These are phyloP conservation scores for Colletotrichum scovillei DNA, from an alignment of 2,329 filamentous ascomycete species.

Conservation along the genomic window DNA sequence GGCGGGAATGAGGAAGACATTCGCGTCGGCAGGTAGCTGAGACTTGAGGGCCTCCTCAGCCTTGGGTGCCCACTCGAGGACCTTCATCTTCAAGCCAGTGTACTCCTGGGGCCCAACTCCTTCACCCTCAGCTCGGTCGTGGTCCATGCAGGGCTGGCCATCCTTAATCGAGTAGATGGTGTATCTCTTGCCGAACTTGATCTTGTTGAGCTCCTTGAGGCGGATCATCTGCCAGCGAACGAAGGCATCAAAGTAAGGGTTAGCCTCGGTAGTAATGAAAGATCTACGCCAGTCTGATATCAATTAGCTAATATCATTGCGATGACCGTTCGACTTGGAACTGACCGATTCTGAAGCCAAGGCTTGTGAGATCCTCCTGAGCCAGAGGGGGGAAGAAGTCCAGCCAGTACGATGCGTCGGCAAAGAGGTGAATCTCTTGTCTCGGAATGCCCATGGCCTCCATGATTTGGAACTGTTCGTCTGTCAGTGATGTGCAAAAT, in stretches of 20 bases:
- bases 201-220: constrained; percentile 88
- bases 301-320: constrained; percentile 50
- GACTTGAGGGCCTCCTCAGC: constrained; percentile 78
- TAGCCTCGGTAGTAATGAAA: constrained; percentile 89
- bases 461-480: constrained; percentile 88
- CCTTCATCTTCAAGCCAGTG: constrained; percentile 89
- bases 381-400: constrained; percentile 77
- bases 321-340: not conserved
- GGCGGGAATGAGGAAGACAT: constrained; percentile 90
- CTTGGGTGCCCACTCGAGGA: constrained; percentile 87
- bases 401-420: constrained; percentile 92
- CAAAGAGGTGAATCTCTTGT: constrained; percentile 92
- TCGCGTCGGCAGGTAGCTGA: constrained; percentile 82
- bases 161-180: constrained; percentile 89
- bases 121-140: constrained; percentile 59
- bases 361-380: constrained; percentile 32
- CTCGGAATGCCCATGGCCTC: constrained; percentile 86
- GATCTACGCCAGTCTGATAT: constrained; percentile 38
- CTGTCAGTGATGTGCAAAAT: constrained; percentile 59
- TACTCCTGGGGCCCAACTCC: constrained; percentile 61
- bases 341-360: constrained; percentile 33
- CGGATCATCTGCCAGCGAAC: constrained; percentile 98
- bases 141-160: constrained; percentile 58
- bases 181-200: constrained; percentile 92
- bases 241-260: constrained; percentile 93